Percentiles rank a stretch among this genome's conserved stretches.
These are phyloP conservation scores for Fusarium musae DNA, from an alignment of 2,329 filamentous ascomycete species.

Conservation along the genomic window DNA sequence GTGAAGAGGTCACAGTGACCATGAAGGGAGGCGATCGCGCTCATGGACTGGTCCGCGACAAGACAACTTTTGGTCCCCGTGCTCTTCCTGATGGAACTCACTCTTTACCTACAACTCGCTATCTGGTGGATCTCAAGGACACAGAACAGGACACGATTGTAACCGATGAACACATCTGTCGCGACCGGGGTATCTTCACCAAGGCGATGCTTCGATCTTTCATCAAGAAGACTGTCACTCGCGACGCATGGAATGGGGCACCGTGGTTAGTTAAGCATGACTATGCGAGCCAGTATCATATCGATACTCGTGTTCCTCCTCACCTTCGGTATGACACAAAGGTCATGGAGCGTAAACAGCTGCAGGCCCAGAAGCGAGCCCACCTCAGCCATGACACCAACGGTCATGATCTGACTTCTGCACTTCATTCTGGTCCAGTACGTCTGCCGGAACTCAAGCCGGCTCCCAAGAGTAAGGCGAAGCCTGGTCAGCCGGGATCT, in stretches of 20 bases:
- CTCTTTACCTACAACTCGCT: constrained; percentile 78
- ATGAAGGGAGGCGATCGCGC: constrained; percentile 75
- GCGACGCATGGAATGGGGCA: constrained; percentile 94
- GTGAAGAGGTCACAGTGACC: constrained; percentile 82
- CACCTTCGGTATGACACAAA: constrained; percentile 86
- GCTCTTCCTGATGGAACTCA: constrained; percentile 74
- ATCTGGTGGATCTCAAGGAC: constrained; percentile 80
- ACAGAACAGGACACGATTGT: constrained; percentile 79
- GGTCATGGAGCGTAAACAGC: constrained; percentile 79
- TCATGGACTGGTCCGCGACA: constrained; percentile 83
- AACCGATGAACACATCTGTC: constrained; percentile 82
- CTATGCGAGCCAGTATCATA: constrained; percentile 84
- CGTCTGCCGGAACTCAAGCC: constrained; percentile 80
- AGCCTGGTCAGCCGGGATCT: constrained; percentile 51
- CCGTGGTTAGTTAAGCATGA: constrained; percentile 94
- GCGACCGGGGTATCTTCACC: constrained; percentile 92
- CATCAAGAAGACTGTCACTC: constrained; percentile 91
- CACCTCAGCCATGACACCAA: constrained; percentile 58
- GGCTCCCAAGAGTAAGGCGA: constrained; percentile 75
- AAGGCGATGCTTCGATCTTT: constrained; percentile 94
- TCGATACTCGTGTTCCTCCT: constrained; percentile 85
- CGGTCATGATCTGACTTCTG: constrained; percentile 49
- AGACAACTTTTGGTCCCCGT: constrained; percentile 76
- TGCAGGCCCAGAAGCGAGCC: constrained; percentile 73
- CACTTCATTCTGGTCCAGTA: constrained; percentile 57